Evolutionary conservation across 2,329 filamentous ascomycete genomes (phyloP).

Genomic region (Canariomyces notabilis): DNA sequence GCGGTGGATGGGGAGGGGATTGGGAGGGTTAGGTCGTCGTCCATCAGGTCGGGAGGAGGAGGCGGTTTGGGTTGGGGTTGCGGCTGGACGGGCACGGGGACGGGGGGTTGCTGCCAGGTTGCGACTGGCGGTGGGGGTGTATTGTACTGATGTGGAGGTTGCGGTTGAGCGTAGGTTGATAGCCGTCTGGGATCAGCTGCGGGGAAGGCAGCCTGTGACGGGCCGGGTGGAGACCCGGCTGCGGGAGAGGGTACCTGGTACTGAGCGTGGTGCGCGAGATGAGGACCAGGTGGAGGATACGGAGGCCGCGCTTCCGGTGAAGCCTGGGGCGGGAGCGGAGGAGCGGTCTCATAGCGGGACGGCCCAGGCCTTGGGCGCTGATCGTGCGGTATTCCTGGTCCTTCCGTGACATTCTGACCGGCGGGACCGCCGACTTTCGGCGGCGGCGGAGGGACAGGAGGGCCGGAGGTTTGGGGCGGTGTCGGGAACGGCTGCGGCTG

Average conservation of each 20-base stretch:
- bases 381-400: constrained; percentile 6
- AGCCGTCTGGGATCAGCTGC: constrained; percentile 16
- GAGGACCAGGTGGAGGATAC: constrained; percentile 13
- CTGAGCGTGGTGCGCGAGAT: constrained; percentile 17
- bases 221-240: constrained; percentile 16
- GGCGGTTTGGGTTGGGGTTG: constrained; percentile 34
- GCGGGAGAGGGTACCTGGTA: constrained; percentile 25
- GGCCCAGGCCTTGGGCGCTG: constrained; percentile 16
- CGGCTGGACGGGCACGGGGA: constrained; percentile 21
- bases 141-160: constrained; percentile 16
- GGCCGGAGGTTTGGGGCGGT: constrained; percentile 30
- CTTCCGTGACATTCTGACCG: constrained; percentile 23
- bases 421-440: constrained; percentile 27
- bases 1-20: constrained; percentile 46
- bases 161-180: constrained; percentile 13
- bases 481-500: constrained; percentile 31
- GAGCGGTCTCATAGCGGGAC: constrained; percentile 45
- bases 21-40: constrained; percentile 50
- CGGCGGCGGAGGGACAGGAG: constrained; percentile 32
- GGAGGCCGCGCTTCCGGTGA: constrained; percentile 9
- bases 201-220: constrained; percentile 16
- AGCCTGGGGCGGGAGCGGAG: constrained; percentile 38
- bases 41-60: constrained; percentile 51
- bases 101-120: constrained; percentile 24
- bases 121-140: constrained; percentile 25